A percentile compares a stretch with the other conserved stretches of the same genome.
Evolutionary conservation across 1,139 yeast genomes (phyloP).

Genomic region (Suhomyces bolitotheri): DNA sequence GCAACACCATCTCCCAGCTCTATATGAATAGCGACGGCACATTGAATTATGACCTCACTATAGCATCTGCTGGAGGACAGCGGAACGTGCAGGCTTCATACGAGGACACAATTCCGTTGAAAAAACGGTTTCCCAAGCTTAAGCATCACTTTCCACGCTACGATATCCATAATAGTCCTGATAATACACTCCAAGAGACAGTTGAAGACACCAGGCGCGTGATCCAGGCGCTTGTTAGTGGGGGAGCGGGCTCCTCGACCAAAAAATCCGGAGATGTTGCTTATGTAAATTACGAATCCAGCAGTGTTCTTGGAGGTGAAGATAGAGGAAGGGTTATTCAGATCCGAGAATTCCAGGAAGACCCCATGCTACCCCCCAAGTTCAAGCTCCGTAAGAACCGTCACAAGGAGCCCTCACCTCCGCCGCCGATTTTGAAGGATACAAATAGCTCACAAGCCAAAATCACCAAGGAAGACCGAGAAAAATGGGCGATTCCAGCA

Average conservation of each 20-base stretch:
- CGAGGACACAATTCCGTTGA: slow-evolving; percentile 46
- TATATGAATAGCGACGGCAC: slow-evolving; percentile 31
- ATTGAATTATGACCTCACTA: slow-evolving; percentile 29
- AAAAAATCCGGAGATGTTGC: slow-evolving; percentile 17
- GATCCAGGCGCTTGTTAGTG: slow-evolving; percentile 25
- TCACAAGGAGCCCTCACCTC: slow-evolving; percentile 62
- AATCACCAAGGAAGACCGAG: slow-evolving; percentile 74
- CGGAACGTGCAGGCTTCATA: slow-evolving; percentile 29
- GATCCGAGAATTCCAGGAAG: slow-evolving; percentile 50
- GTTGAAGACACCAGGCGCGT: slow-evolving; percentile 32
- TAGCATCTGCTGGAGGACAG: slow-evolving; percentile 20
- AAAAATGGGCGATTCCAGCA: slow-evolving; percentile 86
- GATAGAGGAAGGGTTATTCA: slow-evolving; percentile 29
- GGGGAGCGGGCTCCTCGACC: slow-evolving; percentile 20
- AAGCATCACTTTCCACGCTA: slow-evolving; percentile 44
- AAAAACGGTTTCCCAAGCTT: slow-evolving; percentile 39
- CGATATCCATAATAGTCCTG: slow-evolving; percentile 28
- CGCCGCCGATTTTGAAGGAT: slow-evolving; percentile 50
- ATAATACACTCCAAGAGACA: slow-evolving; percentile 27
- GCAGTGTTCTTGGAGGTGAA: slow-evolving; percentile 13
- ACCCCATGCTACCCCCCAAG: slow-evolving; percentile 85
- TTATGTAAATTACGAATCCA: slow-evolving; percentile 25
- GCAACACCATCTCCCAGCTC: slow-evolving; percentile 17
- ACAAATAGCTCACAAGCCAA: slow-evolving; percentile 29
- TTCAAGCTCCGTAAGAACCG: slow-evolving; percentile 77